Percentiles rank a stretch among this genome's conserved stretches.
Conservation (phyloP, 2,329 filamentous ascomycete genomes). For the Exutisphaerella laricina region DNA sequence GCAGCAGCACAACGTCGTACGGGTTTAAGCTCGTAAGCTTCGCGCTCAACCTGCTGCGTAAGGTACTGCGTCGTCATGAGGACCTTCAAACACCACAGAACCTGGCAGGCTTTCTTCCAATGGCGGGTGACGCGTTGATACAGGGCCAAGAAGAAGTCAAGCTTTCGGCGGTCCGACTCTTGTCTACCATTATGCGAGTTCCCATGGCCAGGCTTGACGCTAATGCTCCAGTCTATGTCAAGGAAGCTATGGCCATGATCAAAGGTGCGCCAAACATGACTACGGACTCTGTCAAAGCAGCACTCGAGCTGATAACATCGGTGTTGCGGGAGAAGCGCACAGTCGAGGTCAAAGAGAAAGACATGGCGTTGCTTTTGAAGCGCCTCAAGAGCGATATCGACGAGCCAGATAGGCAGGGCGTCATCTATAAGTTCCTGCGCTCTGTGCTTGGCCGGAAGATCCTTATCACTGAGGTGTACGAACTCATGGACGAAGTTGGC, state of each 20-base stretch:
- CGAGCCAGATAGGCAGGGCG: slow-evolving; percentile 83
- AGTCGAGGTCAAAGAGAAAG: slow-evolving; percentile 70
- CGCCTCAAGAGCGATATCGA: slow-evolving; percentile 84
- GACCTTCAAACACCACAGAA: slow-evolving; percentile 73
- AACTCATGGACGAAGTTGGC: slow-evolving; percentile 81
- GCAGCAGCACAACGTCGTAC: slow-evolving; percentile 69
- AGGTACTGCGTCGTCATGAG: slow-evolving; percentile 80
- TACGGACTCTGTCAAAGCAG: slow-evolving; percentile 78
- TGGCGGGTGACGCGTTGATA: slow-evolving; percentile 81
- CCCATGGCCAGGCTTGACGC: slow-evolving; percentile 66
- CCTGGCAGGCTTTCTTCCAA: slow-evolving; percentile 76
- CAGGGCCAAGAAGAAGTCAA: slow-evolving; percentile 88
- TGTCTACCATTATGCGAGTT: slow-evolving; percentile 79
- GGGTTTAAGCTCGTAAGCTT: slow-evolving; percentile 85
- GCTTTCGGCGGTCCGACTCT: slow-evolving; percentile 76
- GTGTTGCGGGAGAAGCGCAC: slow-evolving; percentile 75
- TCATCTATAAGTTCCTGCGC: slow-evolving; percentile 90
- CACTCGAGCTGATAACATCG: slow-evolving; percentile 79
- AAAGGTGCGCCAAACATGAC: slow-evolving; percentile 71
- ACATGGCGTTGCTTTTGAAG: slow-evolving; percentile 74
- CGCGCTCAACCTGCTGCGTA: slow-evolving; percentile 77
- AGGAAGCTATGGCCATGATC: slow-evolving; percentile 77
- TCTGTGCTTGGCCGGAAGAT: slow-evolving; percentile 80
- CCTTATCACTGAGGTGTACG: slow-evolving; percentile 82
- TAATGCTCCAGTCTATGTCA: slow-evolving; percentile 70